Evolutionary conservation across 2,329 filamentous ascomycete species (phyloP).

Genomic region (Grosmannia clavigera): DNA sequence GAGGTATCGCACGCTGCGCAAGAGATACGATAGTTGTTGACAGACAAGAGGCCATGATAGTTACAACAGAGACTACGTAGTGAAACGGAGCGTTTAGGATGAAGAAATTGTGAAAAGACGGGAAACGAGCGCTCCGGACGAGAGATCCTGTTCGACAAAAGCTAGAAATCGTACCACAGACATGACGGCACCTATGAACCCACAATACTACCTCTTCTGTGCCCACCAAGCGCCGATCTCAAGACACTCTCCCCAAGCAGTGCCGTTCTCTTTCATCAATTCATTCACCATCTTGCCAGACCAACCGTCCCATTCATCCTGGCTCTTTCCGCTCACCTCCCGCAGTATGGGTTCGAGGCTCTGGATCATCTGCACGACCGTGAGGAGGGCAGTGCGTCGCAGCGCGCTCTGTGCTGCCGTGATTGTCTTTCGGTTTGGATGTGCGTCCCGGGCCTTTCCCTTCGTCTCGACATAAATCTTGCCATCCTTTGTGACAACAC

Average conservation of each 20-base stretch:
- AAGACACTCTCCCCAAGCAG: constrained; percentile 74
- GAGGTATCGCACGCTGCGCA: constrained; percentile 72
- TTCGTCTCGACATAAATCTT: constrained; percentile 45
- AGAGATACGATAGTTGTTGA: constrained; percentile 51
- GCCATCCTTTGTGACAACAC: constrained; percentile 46
- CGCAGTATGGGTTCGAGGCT: constrained; percentile 71
- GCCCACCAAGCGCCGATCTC: constrained; percentile 81
- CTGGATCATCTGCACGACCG: constrained; percentile 72
- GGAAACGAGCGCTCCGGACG: neutral
- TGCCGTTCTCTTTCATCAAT: constrained; percentile 65
- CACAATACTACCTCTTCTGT: constrained; percentile 45
- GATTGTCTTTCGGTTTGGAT: constrained; percentile 25
- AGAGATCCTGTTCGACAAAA: neutral
- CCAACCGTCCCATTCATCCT: constrained; percentile 90
- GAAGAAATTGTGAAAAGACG: neutral
- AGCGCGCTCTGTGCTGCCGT: constrained; percentile 60
- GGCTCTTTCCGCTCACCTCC: constrained; percentile 72
- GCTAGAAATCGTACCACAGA: neutral
- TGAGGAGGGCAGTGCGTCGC: constrained; percentile 66
- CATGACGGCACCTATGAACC: neutral
- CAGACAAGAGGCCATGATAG: neutral
- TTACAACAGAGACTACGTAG: neutral
- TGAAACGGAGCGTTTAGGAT: neutral
- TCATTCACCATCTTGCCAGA: constrained; percentile 77
- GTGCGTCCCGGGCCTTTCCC: constrained; percentile 19